phyloP scores from a whole-genome alignment of 352 stramenopile species.

The Pythium brassicae region DNA sequence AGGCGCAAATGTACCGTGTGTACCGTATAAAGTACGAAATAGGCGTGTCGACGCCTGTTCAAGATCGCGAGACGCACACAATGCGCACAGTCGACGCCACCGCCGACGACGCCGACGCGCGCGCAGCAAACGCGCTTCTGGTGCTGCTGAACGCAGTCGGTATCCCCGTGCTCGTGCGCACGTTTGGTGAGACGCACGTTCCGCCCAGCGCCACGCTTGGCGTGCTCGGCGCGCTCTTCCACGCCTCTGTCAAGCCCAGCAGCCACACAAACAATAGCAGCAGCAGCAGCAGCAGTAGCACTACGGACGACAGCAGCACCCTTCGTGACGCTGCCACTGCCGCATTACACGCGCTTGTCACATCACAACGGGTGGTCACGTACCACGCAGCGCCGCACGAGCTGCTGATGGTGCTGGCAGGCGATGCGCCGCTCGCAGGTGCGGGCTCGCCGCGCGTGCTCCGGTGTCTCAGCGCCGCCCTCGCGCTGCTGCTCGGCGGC shows the following conservation, averaged over 20 bases:
- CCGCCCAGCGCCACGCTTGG: constrained; percentile 45
- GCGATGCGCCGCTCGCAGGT: constrained; percentile 7
- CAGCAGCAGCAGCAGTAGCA: too few species aligned
- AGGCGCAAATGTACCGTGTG: background rate
- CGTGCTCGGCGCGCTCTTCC: constrained; percentile 43
- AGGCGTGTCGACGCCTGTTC: background rate
- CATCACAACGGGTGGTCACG: constrained; percentile 23
- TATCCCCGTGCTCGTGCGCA: constrained; percentile 43
- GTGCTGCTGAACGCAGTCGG: constrained; percentile 43
- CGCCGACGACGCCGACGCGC: constrained; percentile 8
- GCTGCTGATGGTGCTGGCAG: constrained; percentile 29
- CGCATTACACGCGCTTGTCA: constrained; percentile 24
- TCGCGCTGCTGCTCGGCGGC: constrained; percentile 20
- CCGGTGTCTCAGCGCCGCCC: constrained; percentile 14
- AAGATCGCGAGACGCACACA: constrained; percentile 1
- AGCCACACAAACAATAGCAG: too few species aligned
- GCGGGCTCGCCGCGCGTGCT: constrained; percentile 22
- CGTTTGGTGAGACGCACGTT: constrained; percentile 33
- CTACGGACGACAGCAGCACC: background rate
- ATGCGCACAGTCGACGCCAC: constrained; percentile 3
- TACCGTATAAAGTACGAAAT: background rate
- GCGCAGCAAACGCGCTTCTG: constrained; percentile 29
- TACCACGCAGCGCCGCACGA: constrained; percentile 27
- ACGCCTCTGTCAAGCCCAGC: constrained; percentile 25
- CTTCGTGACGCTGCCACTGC: background rate